Conservation (phyloP, 805 yeast genomes). For the Pichia exigua region DNA sequence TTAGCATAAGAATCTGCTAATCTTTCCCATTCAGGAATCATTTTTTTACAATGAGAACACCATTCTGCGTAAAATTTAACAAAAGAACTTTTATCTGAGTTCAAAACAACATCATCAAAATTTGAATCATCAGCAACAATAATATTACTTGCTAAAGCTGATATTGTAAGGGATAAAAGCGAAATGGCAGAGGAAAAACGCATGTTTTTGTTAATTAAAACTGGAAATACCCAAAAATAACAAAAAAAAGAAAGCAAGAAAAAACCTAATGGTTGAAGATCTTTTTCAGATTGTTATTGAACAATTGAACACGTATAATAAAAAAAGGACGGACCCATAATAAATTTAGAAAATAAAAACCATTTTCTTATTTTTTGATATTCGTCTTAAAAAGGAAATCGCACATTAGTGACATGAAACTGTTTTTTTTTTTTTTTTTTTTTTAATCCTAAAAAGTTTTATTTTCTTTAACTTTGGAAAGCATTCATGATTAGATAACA, state of each 20-base stretch:
- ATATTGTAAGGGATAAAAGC: neutral
- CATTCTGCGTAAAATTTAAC: constrained; percentile 72
- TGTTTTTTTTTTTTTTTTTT: too few species aligned
- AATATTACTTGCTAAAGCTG: constrained; percentile 19
- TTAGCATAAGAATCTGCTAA: constrained; percentile 18
- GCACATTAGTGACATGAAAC: neutral
- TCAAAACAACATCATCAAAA: constrained; percentile 48
- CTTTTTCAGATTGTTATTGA: neutral
- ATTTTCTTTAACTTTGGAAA: too few species aligned
- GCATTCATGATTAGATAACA: too few species aligned
- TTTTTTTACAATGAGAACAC: constrained; percentile 61
- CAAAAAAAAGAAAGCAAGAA: too few species aligned
- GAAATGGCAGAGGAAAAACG: neutral
- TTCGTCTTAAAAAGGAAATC: neutral
- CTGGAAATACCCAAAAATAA: neutral
- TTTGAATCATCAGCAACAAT: constrained; percentile 39
- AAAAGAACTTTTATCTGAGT: constrained; percentile 62
- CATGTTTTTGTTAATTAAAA: neutral
- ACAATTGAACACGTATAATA: neutral
- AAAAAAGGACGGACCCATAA: neutral
- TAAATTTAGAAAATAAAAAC: neutral
- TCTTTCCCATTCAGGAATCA: constrained; percentile 42
- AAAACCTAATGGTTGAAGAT: neutral
- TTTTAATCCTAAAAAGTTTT: neutral
- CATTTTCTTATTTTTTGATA: neutral